Base-by-base conservation (phyloP, 805 yeast genomes). In the Myxozyma melibiosi region DNA sequence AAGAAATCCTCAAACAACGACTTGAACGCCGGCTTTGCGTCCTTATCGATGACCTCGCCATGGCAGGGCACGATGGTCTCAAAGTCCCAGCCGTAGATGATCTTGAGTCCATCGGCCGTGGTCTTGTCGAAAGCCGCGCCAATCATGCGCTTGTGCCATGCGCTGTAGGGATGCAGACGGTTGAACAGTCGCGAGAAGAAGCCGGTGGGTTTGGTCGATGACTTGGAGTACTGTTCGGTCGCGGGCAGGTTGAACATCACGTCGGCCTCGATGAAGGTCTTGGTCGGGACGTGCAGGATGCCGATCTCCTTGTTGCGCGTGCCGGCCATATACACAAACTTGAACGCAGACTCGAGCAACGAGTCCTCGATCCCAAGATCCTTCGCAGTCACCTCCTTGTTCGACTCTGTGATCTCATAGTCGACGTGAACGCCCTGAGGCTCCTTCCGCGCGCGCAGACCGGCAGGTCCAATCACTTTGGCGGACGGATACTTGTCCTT, bases 221-320 rank as follows among this genome's bases (percentile, higher is more conserved):
- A 28, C 37, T 55, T 47, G 9, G 59, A 55, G 64, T 80, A 84
- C 54, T 76, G 78, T n/a, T 76, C 78, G 16, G 67, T 62, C 33
- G 74, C 73, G 11, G 83, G 84, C 61, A 84, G 72, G 67, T 84
- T 83, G 71, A 85, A 80, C 33, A 84, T 65, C 56, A 84, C 67
- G 68, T 85, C 90, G 13, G 84, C 90, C 63, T 78, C 82, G 58
- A 80, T 74, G 18, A 85, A 65, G 0, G 81, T 74, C 67, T 78
- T 78, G 34, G 82, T 72, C 13, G 69, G 67, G 42, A 72, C 74
- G 66, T 82, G 82, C 66, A 68, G 80, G 62, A 80, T 65, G 2
- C 82, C 78, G 51, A 85, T 69, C 68, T 85, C 90, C 66, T 79
- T 76, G 69, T 85, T 85, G n/a, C 64, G 68, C 65, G 82, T 86